Percentiles rank a stretch among this genome's conserved stretches.
Evolutionary conservation across 2,329 filamentous ascomycete species (phyloP).

Genomic region (Beauveria asiatica): DNA sequence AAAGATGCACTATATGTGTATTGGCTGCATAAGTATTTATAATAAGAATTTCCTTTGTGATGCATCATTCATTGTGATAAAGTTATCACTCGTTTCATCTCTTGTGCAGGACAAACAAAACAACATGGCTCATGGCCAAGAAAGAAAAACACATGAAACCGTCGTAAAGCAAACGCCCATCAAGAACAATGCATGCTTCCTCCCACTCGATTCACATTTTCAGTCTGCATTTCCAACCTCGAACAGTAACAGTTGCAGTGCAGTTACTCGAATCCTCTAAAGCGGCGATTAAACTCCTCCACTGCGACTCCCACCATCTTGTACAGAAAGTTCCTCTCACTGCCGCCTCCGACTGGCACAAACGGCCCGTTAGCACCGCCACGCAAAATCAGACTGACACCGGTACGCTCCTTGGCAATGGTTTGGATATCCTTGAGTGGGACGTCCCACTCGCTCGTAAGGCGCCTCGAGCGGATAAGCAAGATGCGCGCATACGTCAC

Average conservation of each 20-base stretch:
- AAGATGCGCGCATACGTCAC: conserved; percentile 83
- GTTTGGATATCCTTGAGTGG: conserved; percentile 93
- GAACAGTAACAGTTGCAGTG: neutral
- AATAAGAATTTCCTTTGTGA: neutral
- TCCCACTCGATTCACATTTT: neutral
- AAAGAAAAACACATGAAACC: neutral
- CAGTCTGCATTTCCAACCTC: neutral
- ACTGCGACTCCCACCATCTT: conserved; percentile 57
- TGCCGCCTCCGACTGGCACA: conserved; percentile 86
- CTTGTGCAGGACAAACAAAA: neutral
- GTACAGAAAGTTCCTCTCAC: conserved; percentile 55
- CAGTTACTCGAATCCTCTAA: conserved; percentile 31
- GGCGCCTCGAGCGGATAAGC: conserved; percentile 76
- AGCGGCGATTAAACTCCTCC: conserved; percentile 58
- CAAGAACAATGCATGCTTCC: neutral
- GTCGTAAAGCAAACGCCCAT: neutral
- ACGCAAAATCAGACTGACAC: conserved; percentile 78
- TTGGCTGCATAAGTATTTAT: neutral
- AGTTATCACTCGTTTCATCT: neutral
- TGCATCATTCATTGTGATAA: neutral
- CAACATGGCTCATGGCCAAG: neutral
- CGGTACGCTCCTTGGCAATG: conserved; percentile 92
- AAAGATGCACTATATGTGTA: neutral
- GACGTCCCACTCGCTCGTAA: conserved; percentile 92
- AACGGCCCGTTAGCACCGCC: conserved; percentile 92